Evolutionary conservation across 176 grass and related monocot species (phyloP).

Genomic region (Areca catechu): DNA sequence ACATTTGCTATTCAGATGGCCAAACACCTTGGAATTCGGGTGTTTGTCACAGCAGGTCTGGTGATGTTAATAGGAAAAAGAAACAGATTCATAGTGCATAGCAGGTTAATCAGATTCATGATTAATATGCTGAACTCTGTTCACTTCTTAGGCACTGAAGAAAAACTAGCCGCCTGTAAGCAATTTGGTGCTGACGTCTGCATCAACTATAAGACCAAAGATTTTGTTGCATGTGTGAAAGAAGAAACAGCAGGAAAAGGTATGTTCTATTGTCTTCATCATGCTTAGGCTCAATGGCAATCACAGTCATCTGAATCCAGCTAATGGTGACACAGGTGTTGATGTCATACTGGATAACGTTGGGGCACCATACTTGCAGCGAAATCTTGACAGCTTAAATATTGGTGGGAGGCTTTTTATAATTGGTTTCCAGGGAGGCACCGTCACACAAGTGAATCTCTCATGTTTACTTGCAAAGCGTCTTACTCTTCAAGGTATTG

Average conservation of each 20-base stretch:
- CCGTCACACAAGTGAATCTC: slow-evolving; percentile 40
- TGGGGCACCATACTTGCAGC: slow-evolving; percentile 54
- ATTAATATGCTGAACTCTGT: too few relatives aligned
- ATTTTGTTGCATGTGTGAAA: slow-evolving; percentile 62
- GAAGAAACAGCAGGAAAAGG: slow-evolving; percentile 75
- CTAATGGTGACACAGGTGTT: slow-evolving; percentile 32
- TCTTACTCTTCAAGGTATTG: slow-evolving; percentile 74
- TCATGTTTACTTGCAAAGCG: slow-evolving; percentile 45
- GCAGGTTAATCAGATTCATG: too few relatives aligned
- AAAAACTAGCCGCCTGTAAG: slow-evolving; percentile 71
- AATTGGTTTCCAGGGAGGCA: slow-evolving; percentile 66
- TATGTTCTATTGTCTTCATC: slow-evolving; percentile 12
- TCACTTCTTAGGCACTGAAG: slow-evolving; percentile 44
- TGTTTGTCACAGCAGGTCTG: slow-evolving; percentile 77
- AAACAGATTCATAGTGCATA: neutral
- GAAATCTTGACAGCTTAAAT: slow-evolving; percentile 58
- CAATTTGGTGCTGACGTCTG: slow-evolving; percentile 71
- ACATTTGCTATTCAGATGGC: slow-evolving; percentile 85
- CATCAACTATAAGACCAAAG: slow-evolving; percentile 91
- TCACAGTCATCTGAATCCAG: neutral
- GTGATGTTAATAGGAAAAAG: slow-evolving; percentile 2
- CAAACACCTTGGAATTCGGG: slow-evolving; percentile 64
- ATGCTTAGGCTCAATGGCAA: neutral
- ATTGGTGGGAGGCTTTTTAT: slow-evolving; percentile 81
- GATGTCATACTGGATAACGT: slow-evolving; percentile 86